Conservation (phyloP, 2,329 filamentous ascomycete genomes). For the Phoma sp. region DNA sequence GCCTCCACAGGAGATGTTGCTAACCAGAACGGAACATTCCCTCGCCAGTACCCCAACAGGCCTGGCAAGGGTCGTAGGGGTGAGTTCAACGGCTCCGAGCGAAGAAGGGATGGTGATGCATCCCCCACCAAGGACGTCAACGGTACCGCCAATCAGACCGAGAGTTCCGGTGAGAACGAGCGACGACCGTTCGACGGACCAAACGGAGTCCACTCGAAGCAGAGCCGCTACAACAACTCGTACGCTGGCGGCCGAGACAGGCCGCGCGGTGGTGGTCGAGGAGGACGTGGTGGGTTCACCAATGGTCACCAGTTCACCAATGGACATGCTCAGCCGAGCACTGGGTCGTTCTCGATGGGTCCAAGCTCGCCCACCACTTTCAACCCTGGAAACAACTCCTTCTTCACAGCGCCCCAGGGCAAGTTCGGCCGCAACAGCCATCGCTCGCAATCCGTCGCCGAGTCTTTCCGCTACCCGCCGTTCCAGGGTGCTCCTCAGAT, state of each 20-base stretch:
- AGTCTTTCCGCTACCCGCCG: slow-evolving; percentile 54
- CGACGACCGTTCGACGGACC: slow-evolving; percentile 43
- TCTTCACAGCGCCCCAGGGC: slow-evolving; percentile 37
- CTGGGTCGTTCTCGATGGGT: slow-evolving; percentile 45
- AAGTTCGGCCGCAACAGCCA: slow-evolving; percentile 59
- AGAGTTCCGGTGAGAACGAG: slow-evolving; percentile 41
- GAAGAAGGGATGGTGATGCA: slow-evolving; percentile 41
- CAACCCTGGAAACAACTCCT: slow-evolving; percentile 44
- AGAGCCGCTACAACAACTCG: slow-evolving; percentile 39
- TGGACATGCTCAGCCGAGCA: slow-evolving; percentile 44
- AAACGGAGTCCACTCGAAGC: slow-evolving; percentile 36
- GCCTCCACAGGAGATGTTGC: slow-evolving; percentile 27
- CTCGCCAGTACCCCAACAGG: slow-evolving; percentile 41
- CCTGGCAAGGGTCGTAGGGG: slow-evolving; percentile 41
- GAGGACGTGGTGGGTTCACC: slow-evolving; percentile 50
- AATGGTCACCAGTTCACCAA: slow-evolving; percentile 50
- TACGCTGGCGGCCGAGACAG: slow-evolving; percentile 52
- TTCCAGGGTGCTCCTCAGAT: slow-evolving; percentile 48
- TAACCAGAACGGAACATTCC: slow-evolving; percentile 34
- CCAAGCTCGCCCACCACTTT: slow-evolving; percentile 46
- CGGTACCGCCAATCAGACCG: slow-evolving; percentile 44
- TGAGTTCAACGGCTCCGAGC: slow-evolving; percentile 38
- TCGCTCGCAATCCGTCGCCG: slow-evolving; percentile 67
- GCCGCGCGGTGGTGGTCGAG: slow-evolving; percentile 56
- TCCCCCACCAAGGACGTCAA: slow-evolving; percentile 43